Conservation (phyloP, 2,329 filamentous ascomycete species). For the Pezicula neosporulosa region DNA sequence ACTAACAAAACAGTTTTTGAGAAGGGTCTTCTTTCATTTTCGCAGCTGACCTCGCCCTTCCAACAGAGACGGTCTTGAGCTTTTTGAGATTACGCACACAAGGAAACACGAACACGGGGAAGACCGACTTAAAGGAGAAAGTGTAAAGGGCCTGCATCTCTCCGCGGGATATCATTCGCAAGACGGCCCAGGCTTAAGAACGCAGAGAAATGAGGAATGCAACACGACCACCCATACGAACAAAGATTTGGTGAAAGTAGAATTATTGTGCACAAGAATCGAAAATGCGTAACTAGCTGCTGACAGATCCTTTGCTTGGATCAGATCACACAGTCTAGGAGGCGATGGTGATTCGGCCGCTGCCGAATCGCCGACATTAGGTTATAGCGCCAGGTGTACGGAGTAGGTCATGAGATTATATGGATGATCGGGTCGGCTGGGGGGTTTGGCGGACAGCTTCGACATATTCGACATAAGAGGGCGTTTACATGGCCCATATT, state of each 20-base stretch:
- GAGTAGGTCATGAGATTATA: slow-evolving; percentile 34
- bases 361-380: slow-evolving; percentile 39
- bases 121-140: slow-evolving; percentile 18
- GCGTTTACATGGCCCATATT: slow-evolving; percentile 65
- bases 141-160: slow-evolving; percentile 23
- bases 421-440: slow-evolving; percentile 14
- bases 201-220: slow-evolving; percentile 31
- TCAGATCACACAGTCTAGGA: slow-evolving; percentile 11
- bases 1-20: slow-evolving; percentile 16
- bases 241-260: slow-evolving; percentile 31
- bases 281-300: slow-evolving; percentile 25
- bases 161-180: slow-evolving; percentile 31
- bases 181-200: slow-evolving; percentile 26
- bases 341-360: slow-evolving; percentile 40
- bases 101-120: slow-evolving; percentile 14
- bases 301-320: slow-evolving; percentile 11
- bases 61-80: slow-evolving; percentile 23
- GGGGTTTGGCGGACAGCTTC: slow-evolving; percentile 3
- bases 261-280: slow-evolving; percentile 41
- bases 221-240: slow-evolving; percentile 29
- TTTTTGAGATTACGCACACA: slow-evolving; percentile 20
- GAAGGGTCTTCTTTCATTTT: slow-evolving; percentile 12
- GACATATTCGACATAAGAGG: slow-evolving; percentile 6
- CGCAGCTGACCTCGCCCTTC: slow-evolving; percentile 16
- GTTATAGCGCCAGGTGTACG: slow-evolving; percentile 29